Evolutionary conservation across 2,329 filamentous ascomycete genomes (phyloP).

Genomic region (Trichoderma lentiforme): DNA sequence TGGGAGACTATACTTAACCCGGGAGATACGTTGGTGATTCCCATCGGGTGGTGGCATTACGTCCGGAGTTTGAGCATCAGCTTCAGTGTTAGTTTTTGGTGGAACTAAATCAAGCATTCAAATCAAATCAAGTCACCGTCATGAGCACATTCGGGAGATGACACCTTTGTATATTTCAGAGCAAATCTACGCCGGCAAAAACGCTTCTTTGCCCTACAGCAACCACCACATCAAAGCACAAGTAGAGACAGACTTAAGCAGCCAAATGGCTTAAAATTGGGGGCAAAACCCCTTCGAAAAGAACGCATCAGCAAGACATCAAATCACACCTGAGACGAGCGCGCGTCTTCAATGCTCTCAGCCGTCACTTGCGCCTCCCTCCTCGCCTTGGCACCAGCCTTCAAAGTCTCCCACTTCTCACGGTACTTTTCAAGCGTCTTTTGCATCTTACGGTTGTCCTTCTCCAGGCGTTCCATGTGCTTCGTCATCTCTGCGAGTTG

Average conservation of each 20-base stretch:
- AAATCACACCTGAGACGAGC: slow-evolving; percentile 11
- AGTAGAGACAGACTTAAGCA: background rate
- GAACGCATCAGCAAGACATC: background rate
- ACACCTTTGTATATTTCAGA: background rate
- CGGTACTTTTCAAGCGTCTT: slow-evolving; percentile 57
- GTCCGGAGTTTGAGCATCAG: slow-evolving; percentile 80
- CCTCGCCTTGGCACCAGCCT: slow-evolving; percentile 58
- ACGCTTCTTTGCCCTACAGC: background rate
- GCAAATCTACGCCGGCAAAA: slow-evolving; percentile 1
- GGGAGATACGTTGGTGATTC: slow-evolving; percentile 85
- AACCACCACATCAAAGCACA: background rate
- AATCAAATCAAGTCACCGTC: background rate
- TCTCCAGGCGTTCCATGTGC: slow-evolving; percentile 65
- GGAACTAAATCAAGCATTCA: slow-evolving; percentile 51
- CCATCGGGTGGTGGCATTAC: slow-evolving; percentile 98
- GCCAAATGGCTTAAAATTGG: background rate
- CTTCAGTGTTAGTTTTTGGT: slow-evolving; percentile 98
- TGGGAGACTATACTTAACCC: slow-evolving; percentile 75
- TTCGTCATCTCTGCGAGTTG: slow-evolving; percentile 55
- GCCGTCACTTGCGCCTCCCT: slow-evolving; percentile 39
- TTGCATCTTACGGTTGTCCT: slow-evolving; percentile 53
- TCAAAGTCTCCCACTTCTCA: slow-evolving; percentile 60
- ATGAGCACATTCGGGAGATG: background rate
- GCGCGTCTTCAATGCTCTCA: slow-evolving; percentile 36
- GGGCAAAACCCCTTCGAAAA: background rate